phyloP scores from a whole-genome alignment of 192 early-diverging fungal genomes.

The Funneliformis geosporum region DNA sequence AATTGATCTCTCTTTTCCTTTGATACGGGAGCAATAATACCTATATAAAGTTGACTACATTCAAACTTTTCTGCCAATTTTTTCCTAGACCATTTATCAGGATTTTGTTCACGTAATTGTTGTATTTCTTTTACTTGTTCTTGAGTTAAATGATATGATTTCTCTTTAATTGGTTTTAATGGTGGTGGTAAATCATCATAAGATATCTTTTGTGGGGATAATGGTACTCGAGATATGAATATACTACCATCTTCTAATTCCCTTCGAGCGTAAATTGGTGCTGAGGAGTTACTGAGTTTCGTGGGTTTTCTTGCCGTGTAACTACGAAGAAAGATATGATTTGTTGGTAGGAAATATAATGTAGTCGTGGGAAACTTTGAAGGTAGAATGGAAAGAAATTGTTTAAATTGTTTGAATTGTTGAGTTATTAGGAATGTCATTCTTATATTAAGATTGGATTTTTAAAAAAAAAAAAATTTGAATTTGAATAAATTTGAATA shows the following conservation, averaged over 20 bases:
- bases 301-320: conserved; percentile 20
- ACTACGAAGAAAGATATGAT: background rate
- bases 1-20: background rate
- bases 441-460: background rate
- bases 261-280: background rate
- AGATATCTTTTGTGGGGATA: background rate
- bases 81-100: conserved; percentile 40
- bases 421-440: background rate
- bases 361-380: background rate
- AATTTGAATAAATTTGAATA: too few species aligned
- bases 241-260: conserved; percentile 24
- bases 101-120: conserved; percentile 39
- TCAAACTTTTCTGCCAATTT: conserved; percentile 42
- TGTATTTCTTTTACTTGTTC: conserved; percentile 38
- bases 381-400: background rate
- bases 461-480: background rate
- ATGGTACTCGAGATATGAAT: conserved; percentile 5
- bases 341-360: background rate
- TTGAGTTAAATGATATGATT: conserved; percentile 26
- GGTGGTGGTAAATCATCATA: conserved; percentile 23
- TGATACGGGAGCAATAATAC: conserved; percentile 36
- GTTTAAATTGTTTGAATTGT: too few species aligned
- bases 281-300: background rate
- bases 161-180: conserved; percentile 11
- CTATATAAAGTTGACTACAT: conserved; percentile 44